phyloP scores from a whole-genome alignment of 225 moss, liverwort and hornwort genomes.

The Rhytidiadelphus loreus region DNA sequence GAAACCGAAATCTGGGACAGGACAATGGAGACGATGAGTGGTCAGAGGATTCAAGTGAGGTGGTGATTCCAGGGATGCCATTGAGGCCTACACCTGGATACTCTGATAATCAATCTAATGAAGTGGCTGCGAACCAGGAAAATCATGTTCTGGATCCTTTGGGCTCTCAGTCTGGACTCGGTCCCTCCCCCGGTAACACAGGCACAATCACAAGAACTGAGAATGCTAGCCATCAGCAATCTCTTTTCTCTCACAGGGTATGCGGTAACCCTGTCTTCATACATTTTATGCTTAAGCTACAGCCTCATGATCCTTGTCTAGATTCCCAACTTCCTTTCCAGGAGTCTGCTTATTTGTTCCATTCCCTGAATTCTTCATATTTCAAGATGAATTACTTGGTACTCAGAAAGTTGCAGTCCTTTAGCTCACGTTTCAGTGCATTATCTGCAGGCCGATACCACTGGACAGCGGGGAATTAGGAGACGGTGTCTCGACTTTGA shows the following conservation, averaged over 20 bases:
- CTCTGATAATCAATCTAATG: slow-evolving; percentile 21
- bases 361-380: not conserved
- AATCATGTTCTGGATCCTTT: slow-evolving; percentile 14
- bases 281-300: not conserved
- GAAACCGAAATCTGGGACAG: slow-evolving; percentile 38
- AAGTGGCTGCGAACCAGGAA: slow-evolving; percentile 13
- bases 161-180: slow-evolving; percentile 16
- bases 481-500: slow-evolving; percentile 91
- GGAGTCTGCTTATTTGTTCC: not conserved
- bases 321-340: not conserved
- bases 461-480: slow-evolving; percentile 67
- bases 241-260: slow-evolving; percentile 31
- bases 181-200: not conserved
- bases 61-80: slow-evolving; percentile 30
- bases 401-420: not conserved
- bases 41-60: slow-evolving; percentile 56
- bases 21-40: slow-evolving; percentile 38
- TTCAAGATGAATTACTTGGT: not conserved
- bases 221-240: not conserved
- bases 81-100: slow-evolving; percentile 33
- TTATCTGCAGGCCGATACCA: slow-evolving; percentile 32
- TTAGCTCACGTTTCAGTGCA: not conserved
- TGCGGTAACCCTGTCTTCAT: not conserved
- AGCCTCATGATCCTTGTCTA: not conserved
- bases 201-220: slow-evolving; percentile 3